Conservation (phyloP, 106 monocot genomes). For the Ottelia alismoides region DNA sequence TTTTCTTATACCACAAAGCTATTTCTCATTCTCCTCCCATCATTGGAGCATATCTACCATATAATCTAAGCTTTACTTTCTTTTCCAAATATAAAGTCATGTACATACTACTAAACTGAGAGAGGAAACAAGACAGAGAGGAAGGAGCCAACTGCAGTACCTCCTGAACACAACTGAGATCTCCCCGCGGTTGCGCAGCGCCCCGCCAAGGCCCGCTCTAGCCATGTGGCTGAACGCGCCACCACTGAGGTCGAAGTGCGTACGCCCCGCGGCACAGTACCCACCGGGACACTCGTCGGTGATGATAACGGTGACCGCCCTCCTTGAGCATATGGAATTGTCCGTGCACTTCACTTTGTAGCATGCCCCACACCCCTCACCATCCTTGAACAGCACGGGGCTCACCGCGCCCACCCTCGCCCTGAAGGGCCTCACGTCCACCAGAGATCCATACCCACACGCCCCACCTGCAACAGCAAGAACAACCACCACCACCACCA, state of each 20-base stretch:
- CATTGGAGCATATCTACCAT: too few relatives aligned
- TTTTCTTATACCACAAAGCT: too few relatives aligned
- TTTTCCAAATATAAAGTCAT: too few relatives aligned
- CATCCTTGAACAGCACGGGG: conserved; percentile 72
- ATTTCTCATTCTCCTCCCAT: too few relatives aligned
- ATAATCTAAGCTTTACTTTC: too few relatives aligned
- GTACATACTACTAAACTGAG: too few relatives aligned
- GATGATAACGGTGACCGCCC: conserved; percentile 78
- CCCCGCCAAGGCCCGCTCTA: conserved; percentile 22
- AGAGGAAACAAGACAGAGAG: too few relatives aligned
- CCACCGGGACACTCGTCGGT: conserved; percentile 98
- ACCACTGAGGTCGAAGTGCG: conserved; percentile 90
- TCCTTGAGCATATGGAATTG: conserved; percentile 46
- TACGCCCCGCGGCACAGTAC: conserved; percentile 58
- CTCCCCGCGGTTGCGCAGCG: conserved; percentile 72
- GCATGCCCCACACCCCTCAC: conserved; percentile 93
- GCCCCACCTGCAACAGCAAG: conserved; percentile 62
- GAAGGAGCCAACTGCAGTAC: conserved; percentile 12
- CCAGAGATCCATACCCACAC: conserved; percentile 87
- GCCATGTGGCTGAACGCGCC: conserved; percentile 95
- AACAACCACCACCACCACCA: too few relatives aligned
- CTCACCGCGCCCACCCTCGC: conserved; percentile 89
- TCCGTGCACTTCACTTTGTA: conserved; percentile 84
- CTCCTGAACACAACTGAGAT: conserved; percentile 60
- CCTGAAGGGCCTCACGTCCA: conserved; percentile 75